Evolutionary conservation across 495 filamentous ascomycete genomes (phyloP).

Genomic region (Penicillium paxilli): DNA sequence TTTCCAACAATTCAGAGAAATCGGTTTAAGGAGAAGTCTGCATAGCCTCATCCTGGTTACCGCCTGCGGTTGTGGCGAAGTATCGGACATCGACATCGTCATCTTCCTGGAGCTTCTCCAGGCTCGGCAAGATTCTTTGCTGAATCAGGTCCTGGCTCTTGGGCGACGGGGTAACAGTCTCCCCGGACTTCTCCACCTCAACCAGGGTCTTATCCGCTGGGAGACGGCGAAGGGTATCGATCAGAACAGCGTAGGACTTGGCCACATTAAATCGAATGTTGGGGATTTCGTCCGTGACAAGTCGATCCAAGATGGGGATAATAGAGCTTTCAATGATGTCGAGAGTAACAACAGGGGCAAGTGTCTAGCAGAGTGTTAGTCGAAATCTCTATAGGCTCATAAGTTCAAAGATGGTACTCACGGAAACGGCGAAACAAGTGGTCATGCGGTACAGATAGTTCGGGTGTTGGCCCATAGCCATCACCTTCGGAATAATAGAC

Average conservation of each 20-base stretch:
- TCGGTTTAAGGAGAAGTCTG: slow-evolving; percentile 47
- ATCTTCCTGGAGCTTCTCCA: slow-evolving; percentile 94
- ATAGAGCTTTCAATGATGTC: slow-evolving; percentile 91
- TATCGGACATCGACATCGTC: slow-evolving; percentile 97
- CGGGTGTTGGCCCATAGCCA: slow-evolving; percentile 94
- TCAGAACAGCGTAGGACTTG: slow-evolving; percentile 90
- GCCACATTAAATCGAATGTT: slow-evolving; percentile 99
- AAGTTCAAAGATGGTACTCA: slow-evolving; percentile 50
- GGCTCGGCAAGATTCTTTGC: slow-evolving; percentile 79
- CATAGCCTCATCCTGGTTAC: slow-evolving; percentile 48
- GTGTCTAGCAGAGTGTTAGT: slow-evolving; percentile 63
- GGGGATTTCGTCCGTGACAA: slow-evolving; percentile 90
- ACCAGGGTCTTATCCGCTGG: slow-evolving; percentile 85
- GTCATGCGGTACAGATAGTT: slow-evolving; percentile 99
- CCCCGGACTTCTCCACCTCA: slow-evolving; percentile 75
- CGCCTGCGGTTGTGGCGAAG: slow-evolving; percentile 76
- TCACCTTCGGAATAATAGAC: slow-evolving; percentile 97
- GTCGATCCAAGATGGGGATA: slow-evolving; percentile 91
- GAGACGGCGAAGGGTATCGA: slow-evolving; percentile 84
- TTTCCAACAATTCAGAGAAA: neutral
- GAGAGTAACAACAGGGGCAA: slow-evolving; percentile 87
- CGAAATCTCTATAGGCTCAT: slow-evolving; percentile 20
- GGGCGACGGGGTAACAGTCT: slow-evolving; percentile 61
- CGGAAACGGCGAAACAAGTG: slow-evolving; percentile 95
- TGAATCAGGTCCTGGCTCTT: slow-evolving; percentile 81